Evolutionary conservation across 768 basidiomycete genomes (phyloP).

Genomic region (Rhodotorula babjevae): DNA sequence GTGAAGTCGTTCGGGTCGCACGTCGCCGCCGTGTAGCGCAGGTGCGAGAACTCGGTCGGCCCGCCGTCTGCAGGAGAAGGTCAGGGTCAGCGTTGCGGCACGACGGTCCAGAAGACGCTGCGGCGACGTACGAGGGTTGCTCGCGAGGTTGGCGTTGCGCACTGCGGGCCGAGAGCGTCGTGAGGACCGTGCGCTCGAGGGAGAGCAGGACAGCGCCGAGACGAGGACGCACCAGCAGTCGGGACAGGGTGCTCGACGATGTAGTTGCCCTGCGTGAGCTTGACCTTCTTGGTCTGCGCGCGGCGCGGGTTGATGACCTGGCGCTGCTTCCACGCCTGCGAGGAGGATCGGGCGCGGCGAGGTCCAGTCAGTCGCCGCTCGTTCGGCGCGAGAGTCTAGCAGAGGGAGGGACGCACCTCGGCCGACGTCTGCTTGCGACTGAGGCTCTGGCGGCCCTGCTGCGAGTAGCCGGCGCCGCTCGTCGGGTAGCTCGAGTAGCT

Average conservation of each 20-base stretch:
- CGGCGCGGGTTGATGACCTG: constrained; percentile 41
- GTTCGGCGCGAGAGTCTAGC: too few species aligned
- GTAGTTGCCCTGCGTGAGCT: constrained; percentile 63
- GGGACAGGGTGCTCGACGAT: constrained; percentile 42
- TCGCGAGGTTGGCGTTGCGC: constrained; percentile 33
- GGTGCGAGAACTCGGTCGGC: constrained; percentile 87
- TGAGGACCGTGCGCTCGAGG: neutral
- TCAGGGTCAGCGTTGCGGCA: constrained; percentile 7
- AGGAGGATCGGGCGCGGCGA: too few species aligned
- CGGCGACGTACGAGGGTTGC: constrained; percentile 24
- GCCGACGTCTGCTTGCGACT: constrained; percentile 26
- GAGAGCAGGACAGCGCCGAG: neutral
- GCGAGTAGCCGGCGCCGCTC: constrained; percentile 1
- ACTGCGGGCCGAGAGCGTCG: constrained; percentile 8
- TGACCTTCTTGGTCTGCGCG: constrained; percentile 72
- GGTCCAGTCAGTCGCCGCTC: too few species aligned
- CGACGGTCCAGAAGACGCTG: neutral
- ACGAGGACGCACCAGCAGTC: constrained; percentile 21
- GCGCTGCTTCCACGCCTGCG: constrained; percentile 40
- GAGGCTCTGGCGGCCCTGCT: neutral
- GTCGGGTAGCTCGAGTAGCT: constrained; percentile 14
- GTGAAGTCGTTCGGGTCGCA: constrained; percentile 85
- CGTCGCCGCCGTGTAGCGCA: constrained; percentile 82
- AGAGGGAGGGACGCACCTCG: constrained; percentile 11
- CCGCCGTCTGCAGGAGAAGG: constrained; percentile 46